Evolutionary conservation across 192 early-diverging fungal species (phyloP), one percentile per base, ranked within the genome.

Genomic region (Podila minutissima): DNA sequence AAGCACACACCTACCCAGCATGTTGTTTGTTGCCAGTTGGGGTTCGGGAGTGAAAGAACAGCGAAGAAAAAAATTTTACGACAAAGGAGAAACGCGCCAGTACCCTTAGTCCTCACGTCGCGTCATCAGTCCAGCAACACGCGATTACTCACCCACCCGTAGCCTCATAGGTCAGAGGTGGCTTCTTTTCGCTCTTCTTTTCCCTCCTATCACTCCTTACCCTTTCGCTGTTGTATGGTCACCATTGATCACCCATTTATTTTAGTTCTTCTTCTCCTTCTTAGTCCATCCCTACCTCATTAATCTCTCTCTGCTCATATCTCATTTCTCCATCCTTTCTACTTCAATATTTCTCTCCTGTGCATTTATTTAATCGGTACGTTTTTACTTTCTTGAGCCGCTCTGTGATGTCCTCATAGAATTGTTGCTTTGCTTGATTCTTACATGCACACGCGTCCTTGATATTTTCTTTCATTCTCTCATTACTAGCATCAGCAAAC

Each of bases 401-500:
- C 41, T 46, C 15, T 46, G 41, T 46, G 41, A 46, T 46, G 41
- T 46, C 15, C 41, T 46, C 41, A 46, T 4, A 46, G 41, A 13
- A 46, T 17, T 13, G 41, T 46, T 46, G 41, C 13, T 8, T 8
- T 55, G 53, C 7, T 55, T 4, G 53, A 26, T 55, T 10, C 20
- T 55, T 55, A 55, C 53, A 55, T 24, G 24, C 24, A 55, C 11
- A 24, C 53, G 53, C 53, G 53, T 55, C 53, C 53, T 55, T 26
- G 24, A 24, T 55, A 2, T 55, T 22, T 55, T 55, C 20, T 53
- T 53, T 53, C 17, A 6, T 22, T 22, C 17, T 55, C 22, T 55
- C n/a, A 55, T 26, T 33, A 62, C 1, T 46, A 70, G 19, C 38
- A 70, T 13, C 58, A 68, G 6, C 67, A 62, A 51, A 20, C 19